Percentiles rank a stretch among this genome's conserved stretches.
Evolutionary conservation across 345 rosid species (phyloP).

Genomic region (Noccaea caerulescens): DNA sequence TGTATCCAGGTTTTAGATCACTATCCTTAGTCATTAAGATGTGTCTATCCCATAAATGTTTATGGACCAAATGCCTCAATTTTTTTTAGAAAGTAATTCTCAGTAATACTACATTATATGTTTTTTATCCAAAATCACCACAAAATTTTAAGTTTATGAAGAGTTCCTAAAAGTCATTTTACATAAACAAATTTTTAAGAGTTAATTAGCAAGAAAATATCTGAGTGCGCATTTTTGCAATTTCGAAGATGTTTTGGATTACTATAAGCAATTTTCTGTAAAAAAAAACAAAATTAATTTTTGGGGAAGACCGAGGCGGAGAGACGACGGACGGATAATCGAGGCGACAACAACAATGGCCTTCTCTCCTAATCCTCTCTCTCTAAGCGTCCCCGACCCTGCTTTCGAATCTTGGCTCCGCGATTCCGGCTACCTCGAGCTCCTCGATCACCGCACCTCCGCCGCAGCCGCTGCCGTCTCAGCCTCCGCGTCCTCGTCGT

Average conservation of each 20-base stretch:
- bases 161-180: background rate
- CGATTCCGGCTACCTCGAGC: constrained; percentile 93
- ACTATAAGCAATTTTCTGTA: background rate
- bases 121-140: too few species aligned
- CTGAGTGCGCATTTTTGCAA: background rate
- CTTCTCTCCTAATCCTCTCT: constrained; percentile 83
- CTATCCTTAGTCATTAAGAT: too few species aligned
- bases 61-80: too few species aligned
- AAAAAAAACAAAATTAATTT: constrained; percentile 10
- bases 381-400: constrained; percentile 76
- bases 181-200: background rate
- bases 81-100: too few species aligned
- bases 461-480: constrained; percentile 50
- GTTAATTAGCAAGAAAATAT: background rate
- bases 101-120: too few species aligned
- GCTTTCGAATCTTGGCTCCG: constrained; percentile 96
- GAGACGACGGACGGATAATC: constrained; percentile 23
- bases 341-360: constrained; percentile 47
- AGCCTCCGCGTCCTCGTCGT: constrained; percentile 42
- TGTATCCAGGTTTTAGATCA: too few species aligned
- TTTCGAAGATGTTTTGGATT: background rate
- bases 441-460: constrained; percentile 68
- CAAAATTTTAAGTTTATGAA: too few species aligned
- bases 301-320: constrained; percentile 22
- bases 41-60: too few species aligned